Evolutionary conservation across 2,329 filamentous ascomycete genomes (phyloP), one percentile per base, ranked within the genome.

Genomic region (Dactylella cylindrospora): DNA sequence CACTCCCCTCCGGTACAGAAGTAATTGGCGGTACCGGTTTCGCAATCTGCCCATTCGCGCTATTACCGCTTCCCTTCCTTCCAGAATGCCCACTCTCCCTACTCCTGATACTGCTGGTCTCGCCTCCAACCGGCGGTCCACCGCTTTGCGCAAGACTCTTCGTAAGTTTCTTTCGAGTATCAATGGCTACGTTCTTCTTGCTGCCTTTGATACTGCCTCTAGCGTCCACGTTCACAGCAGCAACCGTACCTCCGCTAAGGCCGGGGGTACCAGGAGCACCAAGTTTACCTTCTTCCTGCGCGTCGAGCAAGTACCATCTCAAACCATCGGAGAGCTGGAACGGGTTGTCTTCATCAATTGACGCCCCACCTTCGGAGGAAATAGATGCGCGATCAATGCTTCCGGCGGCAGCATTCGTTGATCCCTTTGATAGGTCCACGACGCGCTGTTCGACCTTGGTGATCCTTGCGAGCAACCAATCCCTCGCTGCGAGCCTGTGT

Each of bases 401-500:
- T 41, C 68, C 69, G 70, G 51, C 73, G 54, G 57, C 74, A 72
- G 67, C 84, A 71, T 38, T 68, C 62, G 28, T 67, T 67, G 64
- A 80, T 19, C 84, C 87, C 74, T 87, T 90, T 12, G 88, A 93
- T 4, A 97, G 77, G 72, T 98, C 90, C 0, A 98, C 93, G 2
- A 97, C 85, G 2, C 90, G 86, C 72, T 96, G 89, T 74, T 97
- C 89, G 17, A 97, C 84, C 66, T 88, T 89, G 9, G 84, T 84
- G 57, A 98, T 97, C 12, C 93, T 84, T 6, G 93, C 93, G 5
- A 98, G 84, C n/a, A 98, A 82, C 90, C 93, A 98, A 71, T 98
- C 93, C 28, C 91, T 82, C 40, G 84, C 84, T 23, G 85, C 83
- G 4, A 98, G 77, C 62, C 88, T 85, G 73, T 98, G 94, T 1